These are phyloP conservation scores for Coemansia sp. DNA, from an alignment of 192 early-diverging fungal genomes.

Conservation along the genomic window DNA sequence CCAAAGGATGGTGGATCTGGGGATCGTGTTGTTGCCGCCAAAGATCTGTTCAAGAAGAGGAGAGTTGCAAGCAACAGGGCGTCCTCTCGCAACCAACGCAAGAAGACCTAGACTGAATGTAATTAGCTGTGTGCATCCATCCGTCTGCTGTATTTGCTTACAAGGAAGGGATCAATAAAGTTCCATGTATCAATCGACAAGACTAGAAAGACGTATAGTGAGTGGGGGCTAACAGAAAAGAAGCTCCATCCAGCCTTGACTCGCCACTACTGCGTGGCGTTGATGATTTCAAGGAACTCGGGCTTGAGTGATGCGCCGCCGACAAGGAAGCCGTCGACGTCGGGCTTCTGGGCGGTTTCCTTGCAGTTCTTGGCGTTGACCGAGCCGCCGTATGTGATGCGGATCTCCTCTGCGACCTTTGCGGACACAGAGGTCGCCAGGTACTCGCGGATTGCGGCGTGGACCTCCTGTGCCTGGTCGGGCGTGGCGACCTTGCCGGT, in stretches of 20 bases:
- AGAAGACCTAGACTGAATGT: slow-evolving; percentile 10
- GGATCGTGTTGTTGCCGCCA: neutral
- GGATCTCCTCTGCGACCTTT: slow-evolving; percentile 82
- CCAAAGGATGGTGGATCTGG: neutral
- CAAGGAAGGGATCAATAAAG: too few relatives aligned
- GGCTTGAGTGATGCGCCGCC: slow-evolving; percentile 97
- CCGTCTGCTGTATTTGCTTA: too few relatives aligned
- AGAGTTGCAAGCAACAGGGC: slow-evolving; percentile 25
- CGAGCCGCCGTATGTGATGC: slow-evolving; percentile 97
- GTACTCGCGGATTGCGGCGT: slow-evolving; percentile 85
- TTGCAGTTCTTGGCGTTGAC: slow-evolving; percentile 87
- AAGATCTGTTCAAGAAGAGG: slow-evolving; percentile 43
- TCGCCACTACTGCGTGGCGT: slow-evolving; percentile 41
- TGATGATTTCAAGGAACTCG: slow-evolving; percentile 75
- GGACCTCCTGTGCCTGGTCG: slow-evolving; percentile 96
- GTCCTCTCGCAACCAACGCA: slow-evolving; percentile 31
- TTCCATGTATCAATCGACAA: too few relatives aligned
- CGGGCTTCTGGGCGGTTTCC: slow-evolving; percentile 76
- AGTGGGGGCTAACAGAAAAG: too few relatives aligned
- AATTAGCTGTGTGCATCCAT: neutral
- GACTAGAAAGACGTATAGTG: too few relatives aligned
- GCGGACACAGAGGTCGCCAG: slow-evolving; percentile 80
- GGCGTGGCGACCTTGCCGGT: slow-evolving; percentile 97
- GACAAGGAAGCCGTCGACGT: slow-evolving; percentile 99
- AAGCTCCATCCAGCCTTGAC: too few relatives aligned